Base-by-base conservation (phyloP, 2,329 filamentous ascomycete species). In the Bimuria novae-zelandiae region DNA sequence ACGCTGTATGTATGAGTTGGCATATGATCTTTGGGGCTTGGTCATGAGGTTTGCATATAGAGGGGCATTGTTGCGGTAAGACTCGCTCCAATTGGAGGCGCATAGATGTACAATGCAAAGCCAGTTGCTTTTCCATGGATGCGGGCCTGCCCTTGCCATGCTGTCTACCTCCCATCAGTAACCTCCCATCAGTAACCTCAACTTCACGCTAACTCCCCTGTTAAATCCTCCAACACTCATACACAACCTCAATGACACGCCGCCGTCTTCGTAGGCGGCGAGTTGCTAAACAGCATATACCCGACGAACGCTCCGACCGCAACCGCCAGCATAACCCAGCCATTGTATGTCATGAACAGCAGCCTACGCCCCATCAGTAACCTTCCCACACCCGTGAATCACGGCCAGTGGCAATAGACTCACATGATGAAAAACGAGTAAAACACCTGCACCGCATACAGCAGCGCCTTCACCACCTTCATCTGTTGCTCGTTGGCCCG, bases 271-370 rank as follows among this genome's bases (percentile, higher is more conserved):
- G 87, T 87, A 7, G 88, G 84, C 48, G 85, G 82, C 1, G 86
- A 85, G 49, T 81, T 79, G 51, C 85, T 83, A 77, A 97, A 99
- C 39, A 88, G 65, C 55, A 96, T 71, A 71, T 96, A 97, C 37
- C 94, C 94, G 39, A 96, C 75, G 61, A 95, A 96, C 0, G 93
- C 92, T 14, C 94, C 94, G 8, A 95, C 79, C 0, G 89, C 89
- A 14, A 97, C 92, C 3, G 93, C 84, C 61, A 96, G 76, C 94
- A 99, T 99, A 63, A 99, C 87, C 87, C 90, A 96, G 51, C 94
- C 94, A 68, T 99, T 99, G 78, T 99, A 99, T n/a, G 94, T 99
- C 94, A 99, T 99, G 77, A 99, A 99, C 19, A 99, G 78, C 56
- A 99, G 81, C 94, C 93, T 97, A 54, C n/a, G 49, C 39, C 42